Base-by-base conservation (phyloP, 768 basidiomycete species). In the Pulveroboletus sp. region DNA sequence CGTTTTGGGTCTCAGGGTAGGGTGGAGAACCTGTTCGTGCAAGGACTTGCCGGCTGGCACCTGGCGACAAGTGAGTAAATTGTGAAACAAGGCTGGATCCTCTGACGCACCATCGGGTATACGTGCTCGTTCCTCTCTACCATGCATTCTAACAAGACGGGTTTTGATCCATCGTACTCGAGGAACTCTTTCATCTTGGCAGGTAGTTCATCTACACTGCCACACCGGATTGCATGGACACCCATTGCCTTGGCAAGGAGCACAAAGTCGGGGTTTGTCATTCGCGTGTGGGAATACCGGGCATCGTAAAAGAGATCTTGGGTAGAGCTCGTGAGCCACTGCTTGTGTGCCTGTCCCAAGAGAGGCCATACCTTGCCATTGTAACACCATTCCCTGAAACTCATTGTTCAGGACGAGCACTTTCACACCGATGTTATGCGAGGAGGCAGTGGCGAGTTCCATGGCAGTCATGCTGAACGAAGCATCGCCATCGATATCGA, bases 381-480 rank as follows among this genome's bases (percentile, higher is more conserved):
- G 96, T 30, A 91, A 73, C 11, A 98, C 96, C 96, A 99, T 99
- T 47, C 96, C 96, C 69, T 96, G 94, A 79, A 93, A 96, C 64
- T 94, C 92, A 70, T 96, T 97, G 76, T 96, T 95, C 61, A 97
- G 70, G 21, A 96, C 71, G 57, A 96, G 75, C 36, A 93, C 87
- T 72, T 99, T 99, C 64, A 97, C 92, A 51, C 96, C 95, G 56
- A 99, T 96, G 63, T 80, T 70, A 73, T 80, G 93, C 64, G 94
- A 90, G 24, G 89, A 77, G 5, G 96, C 96, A 1, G 96, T 99
- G 21, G 86, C 85, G 45, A 99, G 83, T 71, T 99, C 96, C 96
- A 98, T 99, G 0, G 93, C 95, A 2, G 96, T 98, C 96, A 98
- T 99, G 63, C 89, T 93, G 73, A 98, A 94, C 18, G 92, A 95